phyloP scores from a whole-genome alignment of 2,329 filamentous ascomycete species.

The Alternaria sp. region DNA sequence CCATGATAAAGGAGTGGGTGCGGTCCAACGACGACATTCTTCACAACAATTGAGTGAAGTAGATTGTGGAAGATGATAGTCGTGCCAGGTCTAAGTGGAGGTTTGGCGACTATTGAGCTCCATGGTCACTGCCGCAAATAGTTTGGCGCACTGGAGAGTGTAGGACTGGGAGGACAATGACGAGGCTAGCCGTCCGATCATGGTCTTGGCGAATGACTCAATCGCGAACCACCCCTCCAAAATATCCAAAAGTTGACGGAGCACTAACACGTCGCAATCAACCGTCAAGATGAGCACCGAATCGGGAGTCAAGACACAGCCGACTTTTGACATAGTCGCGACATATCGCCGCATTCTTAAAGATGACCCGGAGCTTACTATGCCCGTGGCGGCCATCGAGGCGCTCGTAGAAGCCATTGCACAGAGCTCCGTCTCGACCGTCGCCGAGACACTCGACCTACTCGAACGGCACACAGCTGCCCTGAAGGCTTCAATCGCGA shows the following conservation, averaged over 20 bases:
- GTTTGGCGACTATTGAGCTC: background rate
- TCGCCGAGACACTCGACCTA: slow-evolving; percentile 91
- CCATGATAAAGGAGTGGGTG: background rate
- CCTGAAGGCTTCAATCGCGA: slow-evolving; percentile 81
- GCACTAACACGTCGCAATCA: slow-evolving; percentile 2
- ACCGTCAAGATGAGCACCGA: slow-evolving; percentile 37
- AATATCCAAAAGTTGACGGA: slow-evolving; percentile 17
- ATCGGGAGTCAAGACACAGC: slow-evolving; percentile 26
- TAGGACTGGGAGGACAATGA: background rate
- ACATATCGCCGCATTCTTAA: slow-evolving; percentile 71
- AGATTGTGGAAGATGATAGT: background rate
- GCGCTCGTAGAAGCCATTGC: slow-evolving; percentile 87
- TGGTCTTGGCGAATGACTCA: slow-evolving; percentile 27
- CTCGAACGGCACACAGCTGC: slow-evolving; percentile 79
- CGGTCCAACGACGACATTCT: background rate
- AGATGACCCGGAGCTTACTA: slow-evolving; percentile 85
- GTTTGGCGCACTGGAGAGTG: background rate
- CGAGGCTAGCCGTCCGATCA: slow-evolving; percentile 5
- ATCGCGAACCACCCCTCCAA: slow-evolving; percentile 31
- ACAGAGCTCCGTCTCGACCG: slow-evolving; percentile 80
- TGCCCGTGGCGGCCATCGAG: slow-evolving; percentile 95
- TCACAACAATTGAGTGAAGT: background rate
- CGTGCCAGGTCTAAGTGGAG: background rate
- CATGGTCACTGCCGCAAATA: no score
- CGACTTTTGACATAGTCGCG: slow-evolving; percentile 65